Conservation (phyloP, 345 rosid species). For the Moricandia arvensis region DNA sequence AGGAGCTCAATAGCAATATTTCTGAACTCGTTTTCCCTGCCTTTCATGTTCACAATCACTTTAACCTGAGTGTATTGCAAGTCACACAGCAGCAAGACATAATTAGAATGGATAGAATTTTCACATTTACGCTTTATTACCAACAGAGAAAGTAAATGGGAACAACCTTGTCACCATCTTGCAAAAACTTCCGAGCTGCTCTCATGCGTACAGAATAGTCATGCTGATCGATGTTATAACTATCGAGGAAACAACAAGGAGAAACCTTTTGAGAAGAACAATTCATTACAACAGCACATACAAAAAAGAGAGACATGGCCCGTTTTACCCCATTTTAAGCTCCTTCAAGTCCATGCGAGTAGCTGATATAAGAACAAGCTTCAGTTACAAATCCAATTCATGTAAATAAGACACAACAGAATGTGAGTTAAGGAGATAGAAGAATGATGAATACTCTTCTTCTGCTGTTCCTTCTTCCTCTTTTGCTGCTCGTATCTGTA, state of each 20-base stretch:
- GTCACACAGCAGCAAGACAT: constrained; percentile 11
- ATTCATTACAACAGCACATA: neutral
- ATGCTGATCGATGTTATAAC: constrained; percentile 91
- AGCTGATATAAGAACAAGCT: constrained; percentile 47
- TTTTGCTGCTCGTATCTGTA: constrained; percentile 79
- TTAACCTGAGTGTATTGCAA: constrained; percentile 65
- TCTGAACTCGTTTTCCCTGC: constrained; percentile 89
- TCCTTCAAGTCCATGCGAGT: constrained; percentile 78
- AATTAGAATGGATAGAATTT: neutral
- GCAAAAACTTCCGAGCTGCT: constrained; percentile 81
- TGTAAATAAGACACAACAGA: constrained; percentile 1
- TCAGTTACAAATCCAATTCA: constrained; percentile 41
- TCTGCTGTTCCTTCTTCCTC: constrained; percentile 82
- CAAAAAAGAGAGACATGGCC: neutral
- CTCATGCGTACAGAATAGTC: constrained; percentile 86
- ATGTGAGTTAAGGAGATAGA: neutral
- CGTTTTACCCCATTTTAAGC: constrained; percentile 87
- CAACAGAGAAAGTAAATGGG: neutral
- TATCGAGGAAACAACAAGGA: constrained; percentile 38
- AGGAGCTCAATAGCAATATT: constrained; percentile 84
- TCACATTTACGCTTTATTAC: neutral
- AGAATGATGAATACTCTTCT: constrained; percentile 62
- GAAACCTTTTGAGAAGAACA: constrained; percentile 16
- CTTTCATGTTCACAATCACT: constrained; percentile 85
- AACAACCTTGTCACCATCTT: constrained; percentile 85